Evolutionary conservation across 2,329 filamentous ascomycete genomes (phyloP).

Genomic region (Ilyonectria robusta): DNA sequence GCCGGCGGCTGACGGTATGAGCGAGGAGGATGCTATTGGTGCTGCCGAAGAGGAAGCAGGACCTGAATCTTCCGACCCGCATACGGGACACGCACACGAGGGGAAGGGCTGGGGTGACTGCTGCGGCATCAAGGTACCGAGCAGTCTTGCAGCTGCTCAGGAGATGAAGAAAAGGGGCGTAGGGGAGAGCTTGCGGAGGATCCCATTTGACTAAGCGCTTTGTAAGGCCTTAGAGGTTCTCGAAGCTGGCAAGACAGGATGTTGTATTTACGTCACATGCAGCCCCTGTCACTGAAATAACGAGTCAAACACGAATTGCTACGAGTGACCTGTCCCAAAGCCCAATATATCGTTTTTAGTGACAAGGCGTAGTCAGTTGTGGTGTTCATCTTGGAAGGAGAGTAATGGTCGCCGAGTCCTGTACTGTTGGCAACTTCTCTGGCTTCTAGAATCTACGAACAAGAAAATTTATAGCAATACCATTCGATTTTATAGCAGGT

Average conservation of each 20-base stretch:
- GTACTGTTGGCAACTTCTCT: not conserved
- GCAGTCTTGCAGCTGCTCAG: conserved; percentile 89
- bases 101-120: conserved; percentile 91
- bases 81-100: conserved; percentile 74
- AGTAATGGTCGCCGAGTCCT: too few relatives aligned
- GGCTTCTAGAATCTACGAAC: not conserved
- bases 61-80: conserved; percentile 73
- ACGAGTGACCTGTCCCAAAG: not conserved
- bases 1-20: conserved; percentile 87
- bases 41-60: conserved; percentile 64
- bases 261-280: conserved; percentile 10
- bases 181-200: conserved; percentile 74
- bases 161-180: conserved; percentile 84
- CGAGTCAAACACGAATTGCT: not conserved
- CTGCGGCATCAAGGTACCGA: conserved; percentile 97
- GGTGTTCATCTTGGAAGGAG: not conserved
- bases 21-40: conserved; percentile 68
- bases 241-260: conserved; percentile 18
- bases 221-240: not conserved
- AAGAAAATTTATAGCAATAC: not conserved
- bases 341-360: not conserved
- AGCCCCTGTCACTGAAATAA: conserved; percentile 18
- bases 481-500: not conserved
- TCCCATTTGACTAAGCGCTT: conserved; percentile 81
- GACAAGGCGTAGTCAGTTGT: not conserved